Evolutionary conservation across 2,329 filamentous ascomycete genomes (phyloP), one percentile per base, ranked within the genome.

Genomic region (Fonsecaea erecta): DNA sequence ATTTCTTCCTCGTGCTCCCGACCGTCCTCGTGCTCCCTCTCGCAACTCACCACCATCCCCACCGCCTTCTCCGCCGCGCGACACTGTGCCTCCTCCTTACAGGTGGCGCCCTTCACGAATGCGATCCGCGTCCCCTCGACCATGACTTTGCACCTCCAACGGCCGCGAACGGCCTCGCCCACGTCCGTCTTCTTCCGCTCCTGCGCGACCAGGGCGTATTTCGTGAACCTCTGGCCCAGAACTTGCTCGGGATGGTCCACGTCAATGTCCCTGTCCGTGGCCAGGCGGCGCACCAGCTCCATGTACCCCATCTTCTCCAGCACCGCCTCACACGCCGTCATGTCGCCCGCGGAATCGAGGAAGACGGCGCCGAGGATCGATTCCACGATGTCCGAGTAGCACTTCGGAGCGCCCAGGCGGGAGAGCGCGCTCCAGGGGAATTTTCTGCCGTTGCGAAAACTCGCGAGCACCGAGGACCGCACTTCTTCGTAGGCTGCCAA

Each of bases 381-480:
- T 78, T 98, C 94, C 9, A 97, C 82, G 7, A 97, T 78, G 75
- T 97, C 93, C 0, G 90, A 94, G 76, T 90, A 89, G 76, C 91
- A 90, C 74, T 97, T 97, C 16, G 86, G 86, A 0, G 88, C 83
- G 14, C 84, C 82, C 0, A 96, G 80, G 0, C 84, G 82, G 0
- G 87, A 81, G 0, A 98, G 84, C 0, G 87, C 76, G 1, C 85
- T 81, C 94, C 94, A 98, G 0, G 94, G 95, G 73, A 93, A 96
- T 16, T 79, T 76, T 0, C 69, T 67, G 0, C 84, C 85, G 0
- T 75, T 54, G 0, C 77, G 55, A 9, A 96, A 78, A 0, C 81
- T 84, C 0, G 78, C 62, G 0, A 77, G 64, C 53, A 96, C 81
- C 0, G 70, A 71, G 0, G 76, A 76, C 6, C 85, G 80, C 30